Conservation (phyloP, 805 yeast species). For the Blastobotrys chiropterorum region DNA sequence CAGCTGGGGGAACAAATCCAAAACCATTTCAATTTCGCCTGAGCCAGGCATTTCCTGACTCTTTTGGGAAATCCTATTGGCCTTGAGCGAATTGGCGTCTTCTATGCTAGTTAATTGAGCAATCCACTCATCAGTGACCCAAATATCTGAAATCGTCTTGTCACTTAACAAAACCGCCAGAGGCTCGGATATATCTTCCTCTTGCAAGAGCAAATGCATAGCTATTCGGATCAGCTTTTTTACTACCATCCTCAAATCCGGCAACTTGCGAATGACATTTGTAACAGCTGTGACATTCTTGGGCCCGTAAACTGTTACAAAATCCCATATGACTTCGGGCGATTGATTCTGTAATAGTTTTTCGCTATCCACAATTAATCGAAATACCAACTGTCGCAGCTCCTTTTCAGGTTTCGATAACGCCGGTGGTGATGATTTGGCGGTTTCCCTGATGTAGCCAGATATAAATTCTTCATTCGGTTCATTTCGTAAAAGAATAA, state of each 20-base stretch:
- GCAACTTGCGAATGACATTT: background rate
- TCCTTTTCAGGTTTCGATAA: background rate
- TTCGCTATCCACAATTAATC: background rate
- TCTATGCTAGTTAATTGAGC: conserved; percentile 8
- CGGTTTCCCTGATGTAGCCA: too few relatives aligned
- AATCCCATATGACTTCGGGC: conserved; percentile 24
- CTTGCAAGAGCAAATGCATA: conserved; percentile 4
- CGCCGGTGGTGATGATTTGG: background rate
- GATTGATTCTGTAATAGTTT: conserved; percentile 3
- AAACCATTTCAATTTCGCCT: conserved; percentile 35
- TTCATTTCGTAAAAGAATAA: too few relatives aligned
- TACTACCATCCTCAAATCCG: background rate
- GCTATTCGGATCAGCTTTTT: conserved; percentile 7
- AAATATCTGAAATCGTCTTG: background rate
- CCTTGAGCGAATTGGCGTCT: conserved; percentile 7
- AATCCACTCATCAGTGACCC: conserved; percentile 14
- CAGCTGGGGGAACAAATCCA: conserved; percentile 66
- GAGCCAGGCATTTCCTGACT: conserved; percentile 4
- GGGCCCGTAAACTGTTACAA: conserved; percentile 21
- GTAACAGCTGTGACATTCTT: conserved; percentile 11
- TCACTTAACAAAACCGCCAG: conserved; percentile 10
- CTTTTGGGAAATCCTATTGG: conserved; percentile 4
- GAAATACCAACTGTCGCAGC: conserved; percentile 1
- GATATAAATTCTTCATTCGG: too few relatives aligned
- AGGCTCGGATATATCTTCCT: background rate